Evolutionary conservation across 1,284 basidiomycete genomes (phyloP).

Genomic region (Xerocomus nothofagi): DNA sequence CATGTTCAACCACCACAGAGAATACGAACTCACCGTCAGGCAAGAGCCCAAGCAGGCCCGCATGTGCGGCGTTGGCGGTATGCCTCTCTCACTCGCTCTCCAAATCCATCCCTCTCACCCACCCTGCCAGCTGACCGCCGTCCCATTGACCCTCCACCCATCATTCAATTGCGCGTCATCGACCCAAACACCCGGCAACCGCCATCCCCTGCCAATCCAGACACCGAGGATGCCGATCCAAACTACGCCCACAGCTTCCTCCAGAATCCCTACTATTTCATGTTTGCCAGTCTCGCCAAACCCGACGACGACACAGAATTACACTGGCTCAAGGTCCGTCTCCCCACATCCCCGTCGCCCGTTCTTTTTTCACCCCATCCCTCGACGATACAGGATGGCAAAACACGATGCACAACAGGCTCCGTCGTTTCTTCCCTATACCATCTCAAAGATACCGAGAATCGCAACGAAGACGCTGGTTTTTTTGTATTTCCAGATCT

Average conservation of each 20-base stretch:
- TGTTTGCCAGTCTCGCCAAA: conserved; percentile 87
- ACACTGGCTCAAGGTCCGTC: conserved; percentile 78
- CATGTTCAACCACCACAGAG: conserved; percentile 44
- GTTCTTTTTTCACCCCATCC: not conserved
- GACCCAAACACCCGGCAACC: conserved; percentile 55
- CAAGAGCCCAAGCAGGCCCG: conserved; percentile 90
- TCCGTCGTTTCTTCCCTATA: conserved; percentile 92
- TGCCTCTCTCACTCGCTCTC: conserved; percentile 44
- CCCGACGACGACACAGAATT: conserved; percentile 90
- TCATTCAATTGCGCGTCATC: conserved; percentile 90
- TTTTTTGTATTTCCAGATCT: conserved; percentile 92
- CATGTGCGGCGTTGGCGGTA: conserved; percentile 91
- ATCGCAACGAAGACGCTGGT: conserved; percentile 80
- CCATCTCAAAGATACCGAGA: conserved; percentile 90
- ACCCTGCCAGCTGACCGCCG: conserved; percentile 73
- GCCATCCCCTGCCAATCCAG: conserved; percentile 23
- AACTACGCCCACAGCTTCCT: conserved; percentile 53
- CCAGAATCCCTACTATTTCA: conserved; percentile 93
- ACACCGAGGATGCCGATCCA: conserved; percentile 37
- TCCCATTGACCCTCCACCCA: conserved; percentile 94
- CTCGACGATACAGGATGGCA: conserved; percentile 62
- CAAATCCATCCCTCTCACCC: conserved; percentile 12
- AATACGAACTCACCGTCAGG: conserved; percentile 80
- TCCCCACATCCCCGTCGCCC: not conserved
- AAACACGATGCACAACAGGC: conserved; percentile 85